phyloP scores from a whole-genome alignment of 2,329 filamentous ascomycete species.

The Macrophomina pseudophaseolina region DNA sequence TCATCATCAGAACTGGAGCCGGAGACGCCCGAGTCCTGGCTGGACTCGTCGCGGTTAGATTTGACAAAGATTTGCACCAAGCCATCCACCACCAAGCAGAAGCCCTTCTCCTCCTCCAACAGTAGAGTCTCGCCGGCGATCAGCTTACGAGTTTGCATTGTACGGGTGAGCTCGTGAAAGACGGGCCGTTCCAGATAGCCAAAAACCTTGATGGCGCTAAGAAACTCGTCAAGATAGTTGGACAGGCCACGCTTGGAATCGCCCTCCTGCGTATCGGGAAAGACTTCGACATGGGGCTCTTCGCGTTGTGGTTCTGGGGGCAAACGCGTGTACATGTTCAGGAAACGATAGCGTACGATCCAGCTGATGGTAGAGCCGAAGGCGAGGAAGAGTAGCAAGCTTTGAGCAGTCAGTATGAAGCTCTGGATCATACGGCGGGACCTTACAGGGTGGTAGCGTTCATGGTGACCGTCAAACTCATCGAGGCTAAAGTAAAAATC shows the following conservation, averaged over 20 bases:
- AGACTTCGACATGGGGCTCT: constrained; percentile 92
- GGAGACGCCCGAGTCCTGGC: constrained; percentile 25
- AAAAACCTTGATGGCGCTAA: constrained; percentile 99
- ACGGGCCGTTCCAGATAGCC: constrained; percentile 95
- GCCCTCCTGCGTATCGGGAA: constrained; percentile 89
- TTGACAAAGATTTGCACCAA: constrained; percentile 98
- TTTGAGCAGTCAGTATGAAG: constrained; percentile 52
- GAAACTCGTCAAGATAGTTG: constrained; percentile 97
- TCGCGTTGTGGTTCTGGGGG: constrained; percentile 95
- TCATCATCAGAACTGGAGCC: constrained; percentile 45
- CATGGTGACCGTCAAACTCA: constrained; percentile 96
- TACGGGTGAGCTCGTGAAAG: constrained; percentile 95
- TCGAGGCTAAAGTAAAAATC: constrained; percentile 87
- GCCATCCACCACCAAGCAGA: constrained; percentile 96
- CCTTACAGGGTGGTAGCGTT: constrained; percentile 92
- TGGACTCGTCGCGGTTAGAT: constrained; percentile 66
- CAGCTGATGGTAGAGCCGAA: constrained; percentile 87
- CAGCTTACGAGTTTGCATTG: constrained; percentile 96
- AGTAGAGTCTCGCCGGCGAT: constrained; percentile 95
- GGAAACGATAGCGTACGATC: constrained; percentile 91
- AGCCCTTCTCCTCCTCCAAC: constrained; percentile 96
- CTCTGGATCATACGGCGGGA: neutral
- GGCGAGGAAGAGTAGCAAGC: constrained; percentile 69
- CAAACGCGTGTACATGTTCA: constrained; percentile 95
- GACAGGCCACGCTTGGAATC: constrained; percentile 87